Base-by-base conservation (phyloP, 768 basidiomycete species). In the Suillus occidentalis region DNA sequence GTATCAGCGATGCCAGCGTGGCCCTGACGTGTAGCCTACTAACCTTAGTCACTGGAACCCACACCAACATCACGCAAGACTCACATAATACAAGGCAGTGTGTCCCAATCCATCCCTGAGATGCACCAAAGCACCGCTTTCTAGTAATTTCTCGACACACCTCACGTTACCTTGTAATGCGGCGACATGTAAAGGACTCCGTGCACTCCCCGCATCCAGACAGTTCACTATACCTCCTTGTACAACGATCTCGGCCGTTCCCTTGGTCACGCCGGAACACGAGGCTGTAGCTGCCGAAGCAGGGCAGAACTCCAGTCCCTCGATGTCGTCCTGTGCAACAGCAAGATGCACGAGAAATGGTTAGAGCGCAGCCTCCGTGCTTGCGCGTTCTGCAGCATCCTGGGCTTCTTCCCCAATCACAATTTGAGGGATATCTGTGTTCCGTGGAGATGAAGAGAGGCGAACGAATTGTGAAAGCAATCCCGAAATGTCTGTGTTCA, bases 331-430 rank as follows among this genome's bases (percentile, higher is more conserved):
- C 63, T 82, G 82, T 8, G 91, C 87, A 0, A 87, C 89, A 13
- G 94, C 91, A 20, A 93, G 83, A 73, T 94, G 92, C 39, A 94
- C 84, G 6, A 95, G 80, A 75, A 89, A 87, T 8, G 93, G 92
- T 58, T 90, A 82, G 40, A 95, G 79, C 16, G 87, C 87, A 5
- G 85, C 82, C 72, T 94, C 90, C 0, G 88, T 89, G 14, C 80
- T 84, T 2, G 84, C 82, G 2, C 87, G 89, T 75, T 95, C 92
- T 7, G 88, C 86, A 9, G 77, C 75, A 28, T 80, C 76, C 22
- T 76, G 72, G 25, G 81, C 79, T 4, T 80, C 79, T 22, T 83
- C 81, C 59, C 79, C 81, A 2, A 67, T 39, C 14, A 73, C 67
- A 37, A 85, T 77, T 4, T 76, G 71, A 25, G 84, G 79, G 18